Conservation (phyloP, 352 stramenopile species). For the Pythium sukuiense region DNA sequence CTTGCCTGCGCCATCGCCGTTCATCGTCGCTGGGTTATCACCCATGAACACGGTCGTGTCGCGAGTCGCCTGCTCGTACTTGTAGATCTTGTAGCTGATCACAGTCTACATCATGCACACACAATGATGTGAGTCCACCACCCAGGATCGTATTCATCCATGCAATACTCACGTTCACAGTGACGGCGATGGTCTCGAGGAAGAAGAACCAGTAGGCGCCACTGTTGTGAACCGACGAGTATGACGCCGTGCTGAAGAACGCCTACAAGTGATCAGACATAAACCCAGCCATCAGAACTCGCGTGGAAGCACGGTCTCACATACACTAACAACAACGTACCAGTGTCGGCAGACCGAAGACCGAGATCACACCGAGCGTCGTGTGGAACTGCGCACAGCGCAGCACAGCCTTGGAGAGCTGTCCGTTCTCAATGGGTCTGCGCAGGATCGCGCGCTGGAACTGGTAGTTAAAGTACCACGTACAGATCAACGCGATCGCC, state of each 20-base stretch:
- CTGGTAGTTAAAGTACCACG: constrained; percentile 59
- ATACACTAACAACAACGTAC: constrained; percentile 18
- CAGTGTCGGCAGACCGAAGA: constrained; percentile 51
- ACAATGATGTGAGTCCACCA: not conserved
- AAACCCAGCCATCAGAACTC: too few relatives aligned
- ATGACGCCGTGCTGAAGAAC: constrained; percentile 63
- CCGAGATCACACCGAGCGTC: constrained; percentile 40
- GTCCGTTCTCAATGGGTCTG: constrained; percentile 35
- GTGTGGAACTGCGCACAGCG: constrained; percentile 23
- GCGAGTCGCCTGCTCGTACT: constrained; percentile 28
- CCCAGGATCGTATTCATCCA: not conserved
- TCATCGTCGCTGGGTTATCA: constrained; percentile 26
- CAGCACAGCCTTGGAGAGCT: constrained; percentile 31
- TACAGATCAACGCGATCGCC: constrained; percentile 36
- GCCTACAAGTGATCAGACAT: constrained; percentile 27
- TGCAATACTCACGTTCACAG: constrained; percentile 49
- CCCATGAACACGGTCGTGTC: constrained; percentile 29
- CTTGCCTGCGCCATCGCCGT: constrained; percentile 34
- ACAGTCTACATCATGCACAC: constrained; percentile 24
- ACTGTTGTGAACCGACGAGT: constrained; percentile 55
- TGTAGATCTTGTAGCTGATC: constrained; percentile 55
- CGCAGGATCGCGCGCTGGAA: constrained; percentile 45
- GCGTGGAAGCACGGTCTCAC: not conserved
- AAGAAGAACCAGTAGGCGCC: constrained; percentile 72
- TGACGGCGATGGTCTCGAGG: constrained; percentile 55